A percentile compares a stretch with the other conserved stretches of the same genome.
phyloP scores from a whole-genome alignment of 371 early-diverging fungal genomes.

The Conidiobolus incongruus region DNA sequence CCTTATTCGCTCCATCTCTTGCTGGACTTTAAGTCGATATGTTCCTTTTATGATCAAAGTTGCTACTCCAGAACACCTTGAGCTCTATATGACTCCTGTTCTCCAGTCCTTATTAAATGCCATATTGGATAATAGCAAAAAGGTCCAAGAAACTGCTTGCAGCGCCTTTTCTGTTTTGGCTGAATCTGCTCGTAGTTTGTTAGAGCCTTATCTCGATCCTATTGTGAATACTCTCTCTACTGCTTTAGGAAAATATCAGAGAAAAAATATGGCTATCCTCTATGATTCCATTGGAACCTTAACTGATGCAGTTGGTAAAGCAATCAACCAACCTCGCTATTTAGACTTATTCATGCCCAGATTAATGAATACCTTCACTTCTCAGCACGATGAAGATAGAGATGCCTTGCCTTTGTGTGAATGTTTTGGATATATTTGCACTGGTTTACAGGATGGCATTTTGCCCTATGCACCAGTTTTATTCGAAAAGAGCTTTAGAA shows the following conservation, averaged over 20 bases:
- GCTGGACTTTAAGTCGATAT: constrained; percentile 92
- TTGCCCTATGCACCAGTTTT: constrained; percentile 63
- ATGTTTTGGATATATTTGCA: constrained; percentile 51
- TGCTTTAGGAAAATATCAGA: constrained; percentile 66
- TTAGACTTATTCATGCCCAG: constrained; percentile 64
- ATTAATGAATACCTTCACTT: constrained; percentile 59
- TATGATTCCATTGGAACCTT: constrained; percentile 88
- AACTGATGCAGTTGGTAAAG: constrained; percentile 67
- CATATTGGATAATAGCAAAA: constrained; percentile 71
- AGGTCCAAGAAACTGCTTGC: constrained; percentile 90
- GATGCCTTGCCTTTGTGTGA: constrained; percentile 83
- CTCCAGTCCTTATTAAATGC: constrained; percentile 45
- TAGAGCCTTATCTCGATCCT: constrained; percentile 61
- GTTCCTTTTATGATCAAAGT: constrained; percentile 56
- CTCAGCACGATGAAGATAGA: constrained; percentile 47
- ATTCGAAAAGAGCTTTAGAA: constrained; percentile 61
- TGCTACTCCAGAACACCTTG: constrained; percentile 28
- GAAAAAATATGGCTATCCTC: constrained; percentile 66
- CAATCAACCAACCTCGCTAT: constrained; percentile 48
- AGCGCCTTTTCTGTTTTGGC: constrained; percentile 81
- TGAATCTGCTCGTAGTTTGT: constrained; percentile 52
- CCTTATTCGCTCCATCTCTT: constrained; percentile 85
- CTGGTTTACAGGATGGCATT: constrained; percentile 67
- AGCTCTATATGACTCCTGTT: constrained; percentile 53
- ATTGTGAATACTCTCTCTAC: constrained; percentile 49